A percentile compares a stretch with the other conserved stretches of the same genome.
Evolutionary conservation across 2,329 filamentous ascomycete species (phyloP).

Genomic region (Claviceps pazoutovae): DNA sequence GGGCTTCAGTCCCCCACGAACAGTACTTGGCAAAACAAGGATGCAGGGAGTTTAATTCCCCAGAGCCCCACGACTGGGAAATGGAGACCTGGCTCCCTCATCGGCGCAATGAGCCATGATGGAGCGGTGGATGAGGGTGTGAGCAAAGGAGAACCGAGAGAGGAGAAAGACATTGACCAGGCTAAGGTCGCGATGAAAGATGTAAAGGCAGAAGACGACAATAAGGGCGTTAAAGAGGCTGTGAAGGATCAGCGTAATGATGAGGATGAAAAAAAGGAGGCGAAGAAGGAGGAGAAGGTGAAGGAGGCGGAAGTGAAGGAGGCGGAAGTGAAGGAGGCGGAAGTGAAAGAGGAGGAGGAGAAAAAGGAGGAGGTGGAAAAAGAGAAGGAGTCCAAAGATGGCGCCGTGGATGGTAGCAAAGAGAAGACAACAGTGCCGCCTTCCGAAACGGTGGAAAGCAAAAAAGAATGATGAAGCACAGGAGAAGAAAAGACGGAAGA

Average conservation of each 20-base stretch:
- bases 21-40: slow-evolving; percentile 5
- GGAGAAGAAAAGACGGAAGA: slow-evolving; percentile 5
- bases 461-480: slow-evolving; percentile 7
- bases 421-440: slow-evolving; percentile 4
- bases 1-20: slow-evolving; percentile 16
- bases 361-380: slow-evolving; percentile 9
- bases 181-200: slow-evolving; percentile 20
- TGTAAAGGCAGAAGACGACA: slow-evolving; percentile 11
- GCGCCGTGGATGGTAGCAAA: slow-evolving; percentile 13
- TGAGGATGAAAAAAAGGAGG: no score
- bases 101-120: slow-evolving; percentile 16
- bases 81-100: slow-evolving; percentile 4
- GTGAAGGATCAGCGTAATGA: no score
- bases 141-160: slow-evolving; percentile 18
- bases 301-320: slow-evolving; percentile 11
- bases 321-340: slow-evolving; percentile 10
- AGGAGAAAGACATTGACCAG: slow-evolving; percentile 26
- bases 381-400: slow-evolving; percentile 13
- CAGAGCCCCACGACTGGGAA: slow-evolving; percentile 8
- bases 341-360: slow-evolving; percentile 11
- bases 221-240: slow-evolving; percentile 8
- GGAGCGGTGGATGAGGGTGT: slow-evolving; percentile 13
- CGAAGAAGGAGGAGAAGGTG: slow-evolving; percentile 15
- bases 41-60: slow-evolving; percentile 4
- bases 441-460: slow-evolving; percentile 9